Conservation (phyloP, 305 asterid species). For the Nicotiana rustica region DNA sequence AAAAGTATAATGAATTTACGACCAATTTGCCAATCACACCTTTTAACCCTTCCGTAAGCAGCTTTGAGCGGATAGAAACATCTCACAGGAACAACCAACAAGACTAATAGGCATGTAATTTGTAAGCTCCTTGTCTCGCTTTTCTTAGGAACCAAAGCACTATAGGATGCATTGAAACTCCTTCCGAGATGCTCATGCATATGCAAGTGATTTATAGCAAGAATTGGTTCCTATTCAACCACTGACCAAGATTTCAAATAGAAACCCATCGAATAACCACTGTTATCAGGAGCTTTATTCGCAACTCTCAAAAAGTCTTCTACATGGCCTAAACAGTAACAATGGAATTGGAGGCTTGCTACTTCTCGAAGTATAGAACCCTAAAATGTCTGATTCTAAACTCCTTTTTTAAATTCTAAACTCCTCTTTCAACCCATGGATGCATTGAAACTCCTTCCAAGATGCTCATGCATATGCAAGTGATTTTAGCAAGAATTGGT, state of each 20-base stretch:
- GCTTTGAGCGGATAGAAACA: conserved; percentile 10
- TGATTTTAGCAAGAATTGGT: neutral
- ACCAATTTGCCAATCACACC: conserved; percentile 18
- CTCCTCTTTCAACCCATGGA: no score
- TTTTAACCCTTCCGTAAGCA: conserved; percentile 6
- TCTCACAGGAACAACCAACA: neutral
- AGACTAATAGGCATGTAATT: neutral
- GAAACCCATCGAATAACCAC: neutral
- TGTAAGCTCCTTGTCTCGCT: neutral
- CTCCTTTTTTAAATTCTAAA: no score
- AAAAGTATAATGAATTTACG: neutral
- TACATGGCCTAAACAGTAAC: neutral
- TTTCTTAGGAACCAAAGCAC: neutral
- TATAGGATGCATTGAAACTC: neutral
- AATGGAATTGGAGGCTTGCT: no score
- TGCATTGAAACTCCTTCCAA: neutral
- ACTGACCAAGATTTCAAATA: neutral
- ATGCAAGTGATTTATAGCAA: conserved; percentile 1
- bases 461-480: conserved; percentile 7
- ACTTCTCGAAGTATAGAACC: no score
- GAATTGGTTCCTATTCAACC: neutral
- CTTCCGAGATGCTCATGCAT: conserved; percentile 5
- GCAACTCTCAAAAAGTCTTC: conserved; percentile 2
- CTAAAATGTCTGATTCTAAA: no score
- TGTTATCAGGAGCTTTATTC: neutral